A percentile compares a stretch with the other conserved stretches of the same genome.
Evolutionary conservation across 2,329 filamentous ascomycete species (phyloP).

Genomic region (Fusarium palustre): DNA sequence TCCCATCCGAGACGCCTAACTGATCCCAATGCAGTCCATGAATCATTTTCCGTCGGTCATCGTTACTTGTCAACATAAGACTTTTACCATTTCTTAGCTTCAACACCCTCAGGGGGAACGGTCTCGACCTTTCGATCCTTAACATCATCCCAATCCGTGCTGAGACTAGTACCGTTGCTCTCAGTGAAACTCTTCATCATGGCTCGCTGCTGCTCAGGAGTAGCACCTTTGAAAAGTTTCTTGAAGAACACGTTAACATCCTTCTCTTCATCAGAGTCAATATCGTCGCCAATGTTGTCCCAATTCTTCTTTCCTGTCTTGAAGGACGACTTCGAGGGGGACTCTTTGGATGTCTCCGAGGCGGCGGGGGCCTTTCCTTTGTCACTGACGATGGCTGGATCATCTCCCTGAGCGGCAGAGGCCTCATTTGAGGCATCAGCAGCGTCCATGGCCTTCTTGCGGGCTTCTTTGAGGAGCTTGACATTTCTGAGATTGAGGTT

Average conservation of each 20-base stretch:
- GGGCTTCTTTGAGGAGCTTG: constrained; percentile 35
- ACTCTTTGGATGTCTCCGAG: constrained; percentile 2
- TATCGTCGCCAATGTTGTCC: constrained; percentile 76
- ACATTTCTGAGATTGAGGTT: constrained; percentile 27
- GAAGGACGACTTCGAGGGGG: constrained; percentile 77
- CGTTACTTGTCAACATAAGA: neutral
- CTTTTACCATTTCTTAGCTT: constrained; percentile 74
- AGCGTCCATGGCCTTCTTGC: constrained; percentile 39
- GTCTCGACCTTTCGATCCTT: constrained; percentile 77
- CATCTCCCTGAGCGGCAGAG: constrained; percentile 2
- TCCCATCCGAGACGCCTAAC: constrained; percentile 36
- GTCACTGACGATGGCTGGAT: constrained; percentile 3
- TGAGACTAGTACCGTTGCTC: constrained; percentile 92
- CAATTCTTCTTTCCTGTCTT: constrained; percentile 87
- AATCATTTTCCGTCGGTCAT: constrained; percentile 3
- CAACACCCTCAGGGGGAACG: constrained; percentile 79
- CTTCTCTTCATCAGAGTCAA: constrained; percentile 68
- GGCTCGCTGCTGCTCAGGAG: constrained; percentile 84
- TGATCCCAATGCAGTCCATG: constrained; percentile 6
- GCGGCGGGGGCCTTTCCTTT: constrained; percentile 21
- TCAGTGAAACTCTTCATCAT: constrained; percentile 99
- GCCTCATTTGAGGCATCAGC: constrained; percentile 4
- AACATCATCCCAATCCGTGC: constrained; percentile 92
- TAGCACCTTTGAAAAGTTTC: constrained; percentile 81
- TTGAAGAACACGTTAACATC: constrained; percentile 89